phyloP scores from a whole-genome alignment of 345 rosid genomes.

The Linum lewisii region DNA sequence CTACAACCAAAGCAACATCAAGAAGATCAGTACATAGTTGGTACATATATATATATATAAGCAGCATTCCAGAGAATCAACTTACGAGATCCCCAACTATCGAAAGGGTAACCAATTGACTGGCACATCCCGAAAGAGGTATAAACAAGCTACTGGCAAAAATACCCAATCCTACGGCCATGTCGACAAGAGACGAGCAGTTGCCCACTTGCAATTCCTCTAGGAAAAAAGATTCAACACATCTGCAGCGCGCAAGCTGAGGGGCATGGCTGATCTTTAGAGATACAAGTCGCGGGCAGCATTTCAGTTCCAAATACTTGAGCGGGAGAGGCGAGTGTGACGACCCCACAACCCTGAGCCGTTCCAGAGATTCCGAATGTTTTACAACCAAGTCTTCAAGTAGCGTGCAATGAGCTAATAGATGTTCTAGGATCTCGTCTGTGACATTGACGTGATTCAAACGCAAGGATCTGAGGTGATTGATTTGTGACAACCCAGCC shows the following conservation, averaged over 20 bases:
- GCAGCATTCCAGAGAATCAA: too few relatives aligned
- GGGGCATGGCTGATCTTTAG: conserved; percentile 5
- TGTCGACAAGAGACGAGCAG: not conserved
- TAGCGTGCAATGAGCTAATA: conserved; percentile 11
- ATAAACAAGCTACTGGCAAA: not conserved
- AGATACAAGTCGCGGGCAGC: not conserved
- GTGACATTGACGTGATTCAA: conserved; percentile 6
- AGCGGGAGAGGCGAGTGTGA: conserved; percentile 11
- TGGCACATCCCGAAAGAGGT: not conserved
- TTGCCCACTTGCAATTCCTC: not conserved
- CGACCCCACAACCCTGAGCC: conserved; percentile 5
- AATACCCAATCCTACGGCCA: not conserved
- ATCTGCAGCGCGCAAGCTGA: not conserved
- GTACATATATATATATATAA: too few relatives aligned
- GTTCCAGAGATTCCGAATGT: not conserved
- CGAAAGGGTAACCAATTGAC: not conserved
- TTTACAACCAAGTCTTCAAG: conserved; percentile 6
- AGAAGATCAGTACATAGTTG: too few relatives aligned
- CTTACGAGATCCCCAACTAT: not conserved
- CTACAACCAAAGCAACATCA: too few relatives aligned
- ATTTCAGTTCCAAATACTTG: conserved; percentile 4
- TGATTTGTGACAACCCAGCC: not conserved
- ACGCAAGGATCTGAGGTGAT: not conserved
- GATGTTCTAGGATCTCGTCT: conserved; percentile 8
- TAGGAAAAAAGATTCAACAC: not conserved